These are phyloP conservation scores for Pistacia vera DNA, from an alignment of 345 rosid species.

Conservation along the genomic window DNA sequence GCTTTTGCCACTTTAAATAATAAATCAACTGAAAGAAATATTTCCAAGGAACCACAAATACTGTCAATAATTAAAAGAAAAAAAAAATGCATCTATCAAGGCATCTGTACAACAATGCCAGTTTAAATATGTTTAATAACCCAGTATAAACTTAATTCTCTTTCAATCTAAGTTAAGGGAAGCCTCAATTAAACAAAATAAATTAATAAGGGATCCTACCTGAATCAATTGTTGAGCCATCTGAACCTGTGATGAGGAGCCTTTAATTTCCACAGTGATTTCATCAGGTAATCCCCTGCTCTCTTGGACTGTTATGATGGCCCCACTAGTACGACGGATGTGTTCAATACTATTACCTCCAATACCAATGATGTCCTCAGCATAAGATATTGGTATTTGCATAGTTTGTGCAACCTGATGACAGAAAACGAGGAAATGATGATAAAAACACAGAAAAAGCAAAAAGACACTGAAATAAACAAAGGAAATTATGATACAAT, in stretches of 20 bases:
- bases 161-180: not conserved
- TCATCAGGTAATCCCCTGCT: constrained; percentile 65
- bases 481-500: not conserved
- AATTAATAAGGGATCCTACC: constrained; percentile 32
- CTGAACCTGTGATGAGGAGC: constrained; percentile 72
- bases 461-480: not conserved
- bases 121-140: not conserved
- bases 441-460: not conserved
- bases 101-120: not conserved
- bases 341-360: constrained; percentile 76
- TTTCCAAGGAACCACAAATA: not conserved
- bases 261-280: constrained; percentile 83
- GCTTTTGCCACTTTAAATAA: not conserved
- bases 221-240: constrained; percentile 76
- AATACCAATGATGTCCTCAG: constrained; percentile 80
- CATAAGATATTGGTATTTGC: constrained; percentile 83
- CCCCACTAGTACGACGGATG: constrained; percentile 76
- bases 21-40: not conserved
- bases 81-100: not conserved
- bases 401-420: constrained; percentile 72
- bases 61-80: not conserved
- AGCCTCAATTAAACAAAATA: not conserved
- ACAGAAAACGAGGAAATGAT: not conserved
- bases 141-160: not conserved
- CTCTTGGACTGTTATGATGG: constrained; percentile 70